Base-by-base conservation (phyloP, 2,329 filamentous ascomycete species). In the Nemania sp. region DNA sequence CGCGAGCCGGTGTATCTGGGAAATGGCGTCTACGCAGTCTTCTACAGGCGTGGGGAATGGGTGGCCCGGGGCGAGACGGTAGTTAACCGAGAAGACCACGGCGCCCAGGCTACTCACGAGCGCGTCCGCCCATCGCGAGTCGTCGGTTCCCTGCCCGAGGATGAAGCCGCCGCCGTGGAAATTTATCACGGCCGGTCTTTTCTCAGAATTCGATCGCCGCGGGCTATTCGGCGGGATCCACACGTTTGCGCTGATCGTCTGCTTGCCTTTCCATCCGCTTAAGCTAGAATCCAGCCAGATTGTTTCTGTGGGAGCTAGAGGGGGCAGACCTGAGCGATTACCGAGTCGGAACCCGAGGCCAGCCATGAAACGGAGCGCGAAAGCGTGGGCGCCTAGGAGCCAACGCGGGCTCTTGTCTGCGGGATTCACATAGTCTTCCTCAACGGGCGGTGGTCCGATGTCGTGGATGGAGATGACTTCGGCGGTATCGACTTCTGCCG, bases 81-180 rank as follows among this genome's bases (percentile, higher is more conserved):
- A 92, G 75, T 90, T 89, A 67, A 91, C 87, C 1, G 85, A 87
- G 70, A 91, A 86, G 62, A 90, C 84, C 24, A 91, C 82, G 27
- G 86, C 88, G 59, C 87, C 83, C 7, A 88, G 78, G 0, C 82
- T 78, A 20, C 83, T 77, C 62, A 86, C 80, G 18, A 89, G 84
- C 15, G 82, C 79, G 2, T 83, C 81, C 3, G 85, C 86, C 84
- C 88, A 91, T 51, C 87, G 83, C 18, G 87, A 84, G 73, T 91
- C 89, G 73, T 91, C 87, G 6, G 87, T 90, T 3, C 85, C 88
- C 55, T 84, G 83, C 11, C 89, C 89, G 22, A 90, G 80, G 11
- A 89, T 87, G 79, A 90, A 91, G 5, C 89, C 89, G 35, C 89
- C 89, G 41, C 89, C 89, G 73, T 92, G 89, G 73, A 90, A 89